Percentiles rank a stretch among this genome's conserved stretches.
Conservation (phyloP, 1,139 yeast species). For the Diutina sp. region DNA sequence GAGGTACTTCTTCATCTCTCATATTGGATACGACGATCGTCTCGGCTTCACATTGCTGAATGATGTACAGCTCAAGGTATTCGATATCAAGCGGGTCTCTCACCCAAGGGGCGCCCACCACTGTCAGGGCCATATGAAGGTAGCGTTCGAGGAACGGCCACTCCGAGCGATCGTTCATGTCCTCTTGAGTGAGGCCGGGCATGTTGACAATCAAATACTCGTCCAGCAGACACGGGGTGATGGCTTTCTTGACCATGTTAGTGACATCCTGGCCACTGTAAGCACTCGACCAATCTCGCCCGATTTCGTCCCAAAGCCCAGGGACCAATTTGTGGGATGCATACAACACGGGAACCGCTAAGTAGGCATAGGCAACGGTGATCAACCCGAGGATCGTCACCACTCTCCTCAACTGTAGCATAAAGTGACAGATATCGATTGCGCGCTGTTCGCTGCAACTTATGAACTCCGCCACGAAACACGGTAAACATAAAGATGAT, state of each 20-base stretch:
- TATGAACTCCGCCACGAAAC: neutral
- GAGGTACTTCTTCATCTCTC: slow-evolving; percentile 27
- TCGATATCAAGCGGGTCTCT: slow-evolving; percentile 31
- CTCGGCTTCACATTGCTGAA: slow-evolving; percentile 36
- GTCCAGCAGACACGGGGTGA: slow-evolving; percentile 56
- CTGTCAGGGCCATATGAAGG: slow-evolving; percentile 47
- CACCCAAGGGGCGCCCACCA: slow-evolving; percentile 48
- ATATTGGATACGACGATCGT: slow-evolving; percentile 22
- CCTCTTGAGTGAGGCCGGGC: slow-evolving; percentile 55
- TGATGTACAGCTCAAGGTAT: slow-evolving; percentile 28
- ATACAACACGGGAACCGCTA: slow-evolving; percentile 23
- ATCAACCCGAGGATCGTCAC: neutral
- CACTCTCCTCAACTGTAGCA: neutral
- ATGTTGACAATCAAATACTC: slow-evolving; percentile 56
- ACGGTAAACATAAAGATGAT: too few species aligned
- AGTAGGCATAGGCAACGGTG: slow-evolving; percentile 5
- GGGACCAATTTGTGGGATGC: slow-evolving; percentile 33
- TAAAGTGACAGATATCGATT: neutral
- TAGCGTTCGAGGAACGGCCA: slow-evolving; percentile 47
- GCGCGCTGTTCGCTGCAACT: neutral
- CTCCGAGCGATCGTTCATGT: slow-evolving; percentile 33
- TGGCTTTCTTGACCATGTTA: slow-evolving; percentile 31
- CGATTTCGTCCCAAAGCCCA: slow-evolving; percentile 18
- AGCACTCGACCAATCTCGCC: neutral
- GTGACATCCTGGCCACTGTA: slow-evolving; percentile 19